Base-by-base conservation (phyloP, 768 basidiomycete genomes). In the Psilocybe sp. region DNA sequence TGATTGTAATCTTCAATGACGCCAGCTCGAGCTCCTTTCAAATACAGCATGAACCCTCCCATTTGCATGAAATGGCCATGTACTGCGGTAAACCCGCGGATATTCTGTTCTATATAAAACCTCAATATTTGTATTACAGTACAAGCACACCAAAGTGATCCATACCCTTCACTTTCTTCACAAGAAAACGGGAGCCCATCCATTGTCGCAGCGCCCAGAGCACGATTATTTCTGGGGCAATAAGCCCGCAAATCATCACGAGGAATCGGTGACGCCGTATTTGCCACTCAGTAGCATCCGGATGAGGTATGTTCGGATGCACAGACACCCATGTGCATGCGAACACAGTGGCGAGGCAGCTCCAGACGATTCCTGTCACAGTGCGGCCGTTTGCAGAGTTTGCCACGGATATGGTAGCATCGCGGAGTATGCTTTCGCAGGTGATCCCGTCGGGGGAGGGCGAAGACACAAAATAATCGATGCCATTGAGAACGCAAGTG, bases 181-280 rank as follows among this genome's bases (percentile, higher is more conserved):
- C 19, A 3, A 46, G 9, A 14, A 15, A 37, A 12, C 35, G 46
- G n/a, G 46, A 34, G 12, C 36, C 46, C 11, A 46, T 38, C 19
- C 37, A 46, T 31, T 58, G 56, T 15, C 53, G 43, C 35, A 46
- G 37, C 14, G 53, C 56, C 50, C 50, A 52, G 35, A 49, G 39
- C 6, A 52, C 47, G 8, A 58, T 42, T 19, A 51, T 15, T 44
- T 58, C 56, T 3, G 56, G 56, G 6, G 56, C 56, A 32, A 55
- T 44, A 5, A 50, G 16, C 3, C 36, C 20, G 16, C 37, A 50
- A 15, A 40, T 32, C 49, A 50, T 50, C 0, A 49, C 7, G 23
- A 28, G 23, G 7, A 28, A 3, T 3, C 23, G 23, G 23, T 28
- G 23, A 28, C 23, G 23, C 23, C 23, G 23, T 3, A 28, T 28